A percentile compares a stretch with the other conserved stretches of the same genome.
Conservation (phyloP, 345 rosid species). For the Psidium guajava region DNA sequence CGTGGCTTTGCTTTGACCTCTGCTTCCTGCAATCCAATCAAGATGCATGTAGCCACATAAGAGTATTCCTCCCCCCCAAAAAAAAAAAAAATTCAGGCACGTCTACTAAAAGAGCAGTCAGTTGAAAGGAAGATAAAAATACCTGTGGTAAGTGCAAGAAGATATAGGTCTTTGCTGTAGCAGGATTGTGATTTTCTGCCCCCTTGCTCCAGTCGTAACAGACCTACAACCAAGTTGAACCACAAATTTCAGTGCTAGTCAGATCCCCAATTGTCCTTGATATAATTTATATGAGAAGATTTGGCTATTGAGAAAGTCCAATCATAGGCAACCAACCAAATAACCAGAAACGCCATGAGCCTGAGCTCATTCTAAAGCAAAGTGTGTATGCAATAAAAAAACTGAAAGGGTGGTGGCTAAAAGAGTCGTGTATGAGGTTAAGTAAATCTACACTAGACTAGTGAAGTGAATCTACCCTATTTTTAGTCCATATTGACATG, state of each 20-base stretch:
- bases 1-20: slow-evolving; percentile 91
- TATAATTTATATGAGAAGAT: neutral
- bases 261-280: neutral
- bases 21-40: slow-evolving; percentile 36
- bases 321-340: neutral
- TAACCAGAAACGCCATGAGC: neutral
- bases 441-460: neutral
- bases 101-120: neutral
- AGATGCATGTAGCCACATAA: neutral
- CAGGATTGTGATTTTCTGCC: slow-evolving; percentile 73
- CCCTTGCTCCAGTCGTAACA: slow-evolving; percentile 96
- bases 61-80: neutral
- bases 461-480: neutral
- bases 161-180: slow-evolving; percentile 44
- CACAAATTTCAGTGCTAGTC: neutral
- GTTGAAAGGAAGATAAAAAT: neutral
- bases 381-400: neutral
- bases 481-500: neutral
- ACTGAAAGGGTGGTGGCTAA: neutral
- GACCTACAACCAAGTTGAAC: slow-evolving; percentile 24
- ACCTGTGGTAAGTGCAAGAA: slow-evolving; percentile 63
- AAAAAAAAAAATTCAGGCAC: neutral
- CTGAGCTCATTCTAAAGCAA: neutral
- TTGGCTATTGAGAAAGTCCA: neutral
- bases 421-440: neutral